Conservation (phyloP, 192 early-diverging fungal species). For the Podochytrium sp. region DNA sequence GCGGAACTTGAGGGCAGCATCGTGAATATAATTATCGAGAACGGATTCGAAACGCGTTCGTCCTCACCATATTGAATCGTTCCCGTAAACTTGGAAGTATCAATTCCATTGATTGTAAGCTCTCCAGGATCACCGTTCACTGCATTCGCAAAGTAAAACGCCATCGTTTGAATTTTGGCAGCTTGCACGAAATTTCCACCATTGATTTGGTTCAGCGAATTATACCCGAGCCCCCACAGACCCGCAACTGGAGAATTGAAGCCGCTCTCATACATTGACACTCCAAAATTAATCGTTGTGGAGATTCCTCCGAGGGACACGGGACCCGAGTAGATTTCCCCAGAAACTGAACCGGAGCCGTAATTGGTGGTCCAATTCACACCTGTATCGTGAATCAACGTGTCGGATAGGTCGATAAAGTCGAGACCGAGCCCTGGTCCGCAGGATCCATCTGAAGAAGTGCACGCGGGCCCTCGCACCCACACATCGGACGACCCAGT, state of each 20-base stretch:
- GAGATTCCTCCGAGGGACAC: constrained; percentile 31
- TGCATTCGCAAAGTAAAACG: not conserved
- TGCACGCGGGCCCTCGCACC: constrained; percentile 36
- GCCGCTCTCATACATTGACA: constrained; percentile 22
- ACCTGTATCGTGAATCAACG: not conserved
- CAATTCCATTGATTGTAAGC: constrained; percentile 1
- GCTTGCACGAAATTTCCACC: constrained; percentile 8
- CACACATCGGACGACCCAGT: constrained; percentile 41
- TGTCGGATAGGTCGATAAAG: not conserved
- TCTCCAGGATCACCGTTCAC: not conserved
- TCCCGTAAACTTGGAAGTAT: not conserved
- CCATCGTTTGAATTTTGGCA: not conserved
- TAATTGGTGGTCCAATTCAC: constrained; percentile 6
- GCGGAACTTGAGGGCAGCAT: not conserved
- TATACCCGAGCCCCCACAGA: constrained; percentile 34
- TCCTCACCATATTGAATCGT: not conserved
- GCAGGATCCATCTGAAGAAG: constrained; percentile 30
- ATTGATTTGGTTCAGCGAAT: constrained; percentile 8
- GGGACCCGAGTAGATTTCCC: constrained; percentile 29
- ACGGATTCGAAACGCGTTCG: not conserved
- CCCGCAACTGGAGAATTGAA: constrained; percentile 32
- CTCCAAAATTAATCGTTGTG: constrained; percentile 17
- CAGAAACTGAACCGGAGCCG: constrained; percentile 31
- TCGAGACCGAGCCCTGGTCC: not conserved
- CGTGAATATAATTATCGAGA: not conserved